These are phyloP conservation scores for Aphanomyces euteiches DNA, from an alignment of 352 stramenopile genomes.

Conservation along the genomic window DNA sequence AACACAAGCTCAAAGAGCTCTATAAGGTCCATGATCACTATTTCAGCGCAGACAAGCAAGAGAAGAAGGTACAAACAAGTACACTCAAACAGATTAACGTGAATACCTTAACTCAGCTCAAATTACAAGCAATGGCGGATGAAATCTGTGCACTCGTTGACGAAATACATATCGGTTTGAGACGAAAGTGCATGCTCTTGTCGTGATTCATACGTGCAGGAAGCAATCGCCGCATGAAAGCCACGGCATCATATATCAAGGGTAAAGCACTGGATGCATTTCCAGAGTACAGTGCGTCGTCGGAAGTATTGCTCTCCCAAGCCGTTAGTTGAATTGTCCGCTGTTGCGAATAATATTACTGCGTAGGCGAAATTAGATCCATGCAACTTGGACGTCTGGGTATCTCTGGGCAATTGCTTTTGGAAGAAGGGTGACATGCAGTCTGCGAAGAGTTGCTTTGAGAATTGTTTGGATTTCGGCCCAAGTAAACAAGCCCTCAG, in stretches of 20 bases:
- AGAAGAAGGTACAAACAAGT: constrained; percentile 18
- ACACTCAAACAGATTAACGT: background rate
- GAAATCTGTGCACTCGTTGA: constrained; percentile 17
- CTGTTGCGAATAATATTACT: background rate
- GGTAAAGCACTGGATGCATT: constrained; percentile 29
- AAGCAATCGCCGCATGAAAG: background rate
- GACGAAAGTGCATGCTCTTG: background rate
- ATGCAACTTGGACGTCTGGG: constrained; percentile 26
- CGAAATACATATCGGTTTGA: background rate
- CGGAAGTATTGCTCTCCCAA: constrained; percentile 20
- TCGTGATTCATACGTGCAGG: background rate
- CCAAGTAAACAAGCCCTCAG: constrained; percentile 25
- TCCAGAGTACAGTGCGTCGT: constrained; percentile 16
- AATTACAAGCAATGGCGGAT: constrained; percentile 12
- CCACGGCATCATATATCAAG: constrained; percentile 18
- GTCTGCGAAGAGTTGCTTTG: constrained; percentile 25
- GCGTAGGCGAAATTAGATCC: constrained; percentile 29
- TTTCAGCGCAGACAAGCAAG: constrained; percentile 23
- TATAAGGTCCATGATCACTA: constrained; percentile 30
- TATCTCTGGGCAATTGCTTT: constrained; percentile 26
- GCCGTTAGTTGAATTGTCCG: background rate
- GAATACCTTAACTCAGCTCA: background rate
- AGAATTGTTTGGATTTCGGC: constrained; percentile 24
- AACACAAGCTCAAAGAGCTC: constrained; percentile 23
- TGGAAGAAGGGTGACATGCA: constrained; percentile 29